Evolutionary conservation across 257 asterid genomes (phyloP), one percentile per base, ranked within the genome.

Genomic region (Knoxia roxburghii): DNA sequence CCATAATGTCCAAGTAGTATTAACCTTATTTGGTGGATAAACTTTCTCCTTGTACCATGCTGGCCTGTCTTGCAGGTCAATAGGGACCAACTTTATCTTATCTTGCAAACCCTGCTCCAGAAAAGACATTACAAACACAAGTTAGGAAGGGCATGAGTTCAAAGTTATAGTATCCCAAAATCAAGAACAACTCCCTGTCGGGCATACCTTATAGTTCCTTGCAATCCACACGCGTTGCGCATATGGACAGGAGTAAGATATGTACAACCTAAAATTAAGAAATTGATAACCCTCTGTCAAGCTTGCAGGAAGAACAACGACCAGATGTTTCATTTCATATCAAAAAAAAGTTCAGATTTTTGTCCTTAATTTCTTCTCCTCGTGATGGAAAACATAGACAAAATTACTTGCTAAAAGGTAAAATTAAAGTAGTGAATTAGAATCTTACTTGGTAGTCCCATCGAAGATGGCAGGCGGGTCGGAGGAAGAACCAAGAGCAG

Each of bases 21-120:
- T 45, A 67, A 89, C 96, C 96, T 89, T 89, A 75, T 89, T 87
- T 78, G 83, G 78, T 49, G 95, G 92, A 76, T 89, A 87, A 39
- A 91, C 90, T 75, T 89, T 91, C 73, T 89, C 96, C 83, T 91
- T 89, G 53, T 91, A 89, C 98, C 98, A 91, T 69, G 84, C 72
- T 55, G 96, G 98, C 82, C 88, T 83, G 79, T 89, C 82, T 71
- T 83, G 75, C 58, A 89, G 90, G 79, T 91, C 82, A 75, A 91
- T 86, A 2, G 96, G 87, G 10, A 91, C 90, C 84, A 91, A 68
- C 67, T 83, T 77, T 58, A 91, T 87, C 45, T 76, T 76, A 60
- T 86, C 92, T 68, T 89, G 95, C 73, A 91, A 75, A 26, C 86
- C 98, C 98, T 91, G 79, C 73, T 60, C 74, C 75, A 77, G 9